Conservation (phyloP, 1,139 yeast genomes). For the Candida gigantensis region DNA sequence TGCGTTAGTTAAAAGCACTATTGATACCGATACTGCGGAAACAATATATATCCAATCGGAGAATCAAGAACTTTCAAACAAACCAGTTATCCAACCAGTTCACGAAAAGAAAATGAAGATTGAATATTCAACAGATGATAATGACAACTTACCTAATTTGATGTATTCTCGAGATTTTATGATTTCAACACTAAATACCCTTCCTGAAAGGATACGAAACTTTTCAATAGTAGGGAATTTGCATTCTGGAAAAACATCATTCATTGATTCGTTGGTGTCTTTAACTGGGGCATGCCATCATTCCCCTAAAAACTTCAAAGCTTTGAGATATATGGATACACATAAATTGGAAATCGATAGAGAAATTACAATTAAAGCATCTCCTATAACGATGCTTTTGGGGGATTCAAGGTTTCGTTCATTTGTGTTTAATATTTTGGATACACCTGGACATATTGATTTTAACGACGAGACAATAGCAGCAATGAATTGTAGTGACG, state of each 20-base stretch:
- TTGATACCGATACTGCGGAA: slow-evolving; percentile 11
- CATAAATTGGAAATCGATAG: slow-evolving; percentile 69
- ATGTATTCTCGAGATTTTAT: slow-evolving; percentile 66
- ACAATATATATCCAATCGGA: slow-evolving; percentile 30
- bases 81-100: slow-evolving; percentile 69
- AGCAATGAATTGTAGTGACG: slow-evolving; percentile 62
- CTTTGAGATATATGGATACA: slow-evolving; percentile 68
- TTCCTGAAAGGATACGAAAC: slow-evolving; percentile 73
- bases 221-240: slow-evolving; percentile 80
- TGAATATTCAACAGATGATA: slow-evolving; percentile 29
- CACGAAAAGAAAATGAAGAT: slow-evolving; percentile 44
- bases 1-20: slow-evolving; percentile 11
- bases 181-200: slow-evolving; percentile 39
- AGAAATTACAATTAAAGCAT: slow-evolving; percentile 65
- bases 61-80: slow-evolving; percentile 23
- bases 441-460: slow-evolving; percentile 90
- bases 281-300: slow-evolving; percentile 60
- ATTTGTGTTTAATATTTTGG: slow-evolving; percentile 62
- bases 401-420: slow-evolving; percentile 59
- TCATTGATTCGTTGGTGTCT: slow-evolving; percentile 66
- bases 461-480: slow-evolving; percentile 74
- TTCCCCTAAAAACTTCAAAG: slow-evolving; percentile 37
- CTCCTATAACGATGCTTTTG: slow-evolving; percentile 65
- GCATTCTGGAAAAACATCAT: slow-evolving; percentile 85
- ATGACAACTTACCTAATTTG: slow-evolving; percentile 54